Base-by-base conservation (phyloP, 768 basidiomycete genomes). In the Porphyrellus cyaneotinctus region DNA sequence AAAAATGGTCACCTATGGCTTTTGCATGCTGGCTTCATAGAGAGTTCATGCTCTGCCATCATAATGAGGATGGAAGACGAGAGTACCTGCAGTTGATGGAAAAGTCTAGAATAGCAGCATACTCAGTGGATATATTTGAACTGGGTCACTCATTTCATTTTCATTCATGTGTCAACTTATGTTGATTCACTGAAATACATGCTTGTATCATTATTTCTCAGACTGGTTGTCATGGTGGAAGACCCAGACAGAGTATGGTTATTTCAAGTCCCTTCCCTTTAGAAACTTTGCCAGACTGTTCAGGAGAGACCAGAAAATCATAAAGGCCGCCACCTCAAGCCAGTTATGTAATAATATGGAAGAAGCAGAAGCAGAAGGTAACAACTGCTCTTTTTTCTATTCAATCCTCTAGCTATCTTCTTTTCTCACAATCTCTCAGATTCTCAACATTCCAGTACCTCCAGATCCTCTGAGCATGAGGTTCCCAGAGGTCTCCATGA, bases 1-100 rank as follows among this genome's bases (percentile, higher is more conserved):
- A 15, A 14, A 41, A 30, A 28, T 0, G 11, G 22, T 11, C 3
- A 2, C 53, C 48, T 4, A 22, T 22, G 7, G 48, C 47, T 38
- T n/a, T 20, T 54, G 2, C 1, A 1, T 43, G 26, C 28, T 53
- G 53, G 53, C 53, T 54, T 9, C 43, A 54, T 9, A 54, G 48
- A 38, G 53, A 54, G n/a, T 54, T 54, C 17, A 49, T 54, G 37
- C 23, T 54, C 3, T 54, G 48, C 28, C n/a, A 11, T 4, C 43
- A 54, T 43, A 47, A 54, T 7, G 0, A 28, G 5, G 24, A 3
- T 5, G 53, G 53, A 44, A 44, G 43, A 12, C 39, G 8, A 6
- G 37, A 54, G 15, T 50, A 50, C 11, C 3, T 22, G 11, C 0
- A 9, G 2, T 0, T 39, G 15, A 54, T 54, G 48, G 7, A 49